A percentile compares a stretch with the other conserved stretches of the same genome.
phyloP scores from a whole-genome alignment of 129 eudicot genomes.

The Logfia minima region DNA sequence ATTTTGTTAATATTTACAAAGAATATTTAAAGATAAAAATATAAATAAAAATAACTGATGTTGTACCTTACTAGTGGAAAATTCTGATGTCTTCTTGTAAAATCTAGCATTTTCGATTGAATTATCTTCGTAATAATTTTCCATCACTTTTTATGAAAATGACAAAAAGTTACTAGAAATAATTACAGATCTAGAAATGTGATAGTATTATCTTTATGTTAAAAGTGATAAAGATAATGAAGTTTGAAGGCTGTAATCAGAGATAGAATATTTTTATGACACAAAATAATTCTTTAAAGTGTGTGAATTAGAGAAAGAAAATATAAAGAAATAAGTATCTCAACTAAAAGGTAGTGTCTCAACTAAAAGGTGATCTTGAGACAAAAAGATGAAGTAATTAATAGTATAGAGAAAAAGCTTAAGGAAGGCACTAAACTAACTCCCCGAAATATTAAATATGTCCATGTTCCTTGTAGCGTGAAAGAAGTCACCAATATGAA shows the following conservation, averaged over 20 bases:
- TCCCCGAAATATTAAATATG: slow-evolving; percentile 43
- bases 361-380: slow-evolving; percentile 57
- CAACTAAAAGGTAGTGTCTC: slow-evolving; percentile 51
- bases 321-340: slow-evolving; percentile 53
- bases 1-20: no score
- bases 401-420: slow-evolving; percentile 58
- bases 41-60: no score
- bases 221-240: slow-evolving; percentile 53
- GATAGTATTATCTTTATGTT: background rate
- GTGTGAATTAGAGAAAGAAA: slow-evolving; percentile 62
- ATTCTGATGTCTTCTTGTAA: no score
- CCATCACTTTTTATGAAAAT: no score
- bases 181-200: no score
- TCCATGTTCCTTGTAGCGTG: slow-evolving; percentile 37
- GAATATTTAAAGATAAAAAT: no score
- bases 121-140: no score
- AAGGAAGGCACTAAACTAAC: slow-evolving; percentile 50
- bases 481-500: slow-evolving; percentile 69
- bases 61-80: no score
- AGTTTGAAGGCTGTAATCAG: slow-evolving; percentile 43
- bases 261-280: slow-evolving; percentile 53
- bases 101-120: no score
- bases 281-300: slow-evolving; percentile 43
- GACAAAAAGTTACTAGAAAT: no score
- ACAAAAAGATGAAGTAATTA: slow-evolving; percentile 65